Base-by-base conservation (phyloP, 805 yeast genomes). In the Kazachstania africana region DNA sequence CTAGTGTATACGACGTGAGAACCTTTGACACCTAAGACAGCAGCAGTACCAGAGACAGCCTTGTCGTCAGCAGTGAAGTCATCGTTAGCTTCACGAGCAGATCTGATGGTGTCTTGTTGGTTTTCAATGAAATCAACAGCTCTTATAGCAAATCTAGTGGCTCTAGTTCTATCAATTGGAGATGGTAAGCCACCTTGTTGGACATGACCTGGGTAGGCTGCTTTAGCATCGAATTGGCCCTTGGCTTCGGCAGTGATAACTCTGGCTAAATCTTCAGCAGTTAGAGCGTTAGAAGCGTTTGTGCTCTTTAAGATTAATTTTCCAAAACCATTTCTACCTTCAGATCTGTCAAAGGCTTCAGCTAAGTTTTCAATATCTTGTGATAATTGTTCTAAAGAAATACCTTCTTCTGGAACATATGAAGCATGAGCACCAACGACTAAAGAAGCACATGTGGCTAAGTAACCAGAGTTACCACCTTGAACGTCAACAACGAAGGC, bases 121-220 rank as follows among this genome's bases (percentile, higher is more conserved):
- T 37, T 39, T 52, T 79, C 88, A 40, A 81, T 68, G 60, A 72
- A 80, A 37, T 73, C 72, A 33, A 78, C 72, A 16, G 85, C 76
- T 48, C 69, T 70, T 32, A 78, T 68, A 1, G 85, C 78, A 39
- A 75, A 72, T 50, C 83, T 69, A 3, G 79, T 72, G 5, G 83
- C 87, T 46, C 75, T 65, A 2, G 79, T 74, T 60, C 93, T 65
- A 54, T 81, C 93, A 53, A 78, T 76, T 20, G 87, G 70, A 1
- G 83, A 70, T 35, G 93, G 91, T 19, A 72, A 59, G 31, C 75
- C 76, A 50, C 93, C 93, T 53, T 81, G 93, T 59, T 81, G 91
- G 20, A 80, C 87, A 50, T 80, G 93, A 15, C 93, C 91, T 16
- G 93, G 93, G 34, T 77, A 66, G 9, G 91, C 91, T 5, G 87